phyloP scores from a whole-genome alignment of 768 basidiomycete genomes.

The Russula brevipes region DNA sequence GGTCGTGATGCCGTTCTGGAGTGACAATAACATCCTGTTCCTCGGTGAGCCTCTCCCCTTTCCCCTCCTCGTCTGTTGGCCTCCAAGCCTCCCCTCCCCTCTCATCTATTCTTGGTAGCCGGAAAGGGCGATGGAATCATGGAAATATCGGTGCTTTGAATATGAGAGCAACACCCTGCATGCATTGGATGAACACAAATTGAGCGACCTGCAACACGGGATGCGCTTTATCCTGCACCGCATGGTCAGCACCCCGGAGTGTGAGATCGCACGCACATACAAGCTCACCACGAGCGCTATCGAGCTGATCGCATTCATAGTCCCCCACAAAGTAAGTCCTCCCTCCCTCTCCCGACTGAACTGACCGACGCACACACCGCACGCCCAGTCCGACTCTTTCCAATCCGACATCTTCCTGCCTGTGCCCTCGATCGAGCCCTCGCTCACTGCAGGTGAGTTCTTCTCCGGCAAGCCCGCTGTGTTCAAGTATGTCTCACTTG shows the following conservation, averaged over 20 bases:
- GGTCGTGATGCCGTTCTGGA: conserved; percentile 99
- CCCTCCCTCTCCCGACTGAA: not conserved
- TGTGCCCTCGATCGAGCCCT: conserved; percentile 75
- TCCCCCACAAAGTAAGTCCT: conserved; percentile 74
- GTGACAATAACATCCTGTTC: conserved; percentile 88
- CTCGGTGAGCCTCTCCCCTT: conserved; percentile 44
- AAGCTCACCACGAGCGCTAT: conserved; percentile 71
- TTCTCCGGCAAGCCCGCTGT: conserved; percentile 76
- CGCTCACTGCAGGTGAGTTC: conserved; percentile 81
- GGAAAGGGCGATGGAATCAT: conserved; percentile 80
- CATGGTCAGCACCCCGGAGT: conserved; percentile 80
- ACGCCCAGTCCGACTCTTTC: conserved; percentile 79
- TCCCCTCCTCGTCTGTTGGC: no score
- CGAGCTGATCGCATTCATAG: conserved; percentile 93
- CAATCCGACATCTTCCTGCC: conserved; percentile 97
- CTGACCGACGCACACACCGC: no score
- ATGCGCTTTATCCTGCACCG: conserved; percentile 96
- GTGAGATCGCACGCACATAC: conserved; percentile 93
- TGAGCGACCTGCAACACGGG: conserved; percentile 88
- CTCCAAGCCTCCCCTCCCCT: no score
- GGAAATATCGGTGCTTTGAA: conserved; percentile 95
- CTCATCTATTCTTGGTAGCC: not conserved
- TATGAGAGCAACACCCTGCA: conserved; percentile 84
- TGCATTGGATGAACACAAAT: conserved; percentile 81
- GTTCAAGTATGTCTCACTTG: conserved; percentile 77